phyloP scores from a whole-genome alignment of 2,329 filamentous ascomycete species.

The Sporothrix phasma region DNA sequence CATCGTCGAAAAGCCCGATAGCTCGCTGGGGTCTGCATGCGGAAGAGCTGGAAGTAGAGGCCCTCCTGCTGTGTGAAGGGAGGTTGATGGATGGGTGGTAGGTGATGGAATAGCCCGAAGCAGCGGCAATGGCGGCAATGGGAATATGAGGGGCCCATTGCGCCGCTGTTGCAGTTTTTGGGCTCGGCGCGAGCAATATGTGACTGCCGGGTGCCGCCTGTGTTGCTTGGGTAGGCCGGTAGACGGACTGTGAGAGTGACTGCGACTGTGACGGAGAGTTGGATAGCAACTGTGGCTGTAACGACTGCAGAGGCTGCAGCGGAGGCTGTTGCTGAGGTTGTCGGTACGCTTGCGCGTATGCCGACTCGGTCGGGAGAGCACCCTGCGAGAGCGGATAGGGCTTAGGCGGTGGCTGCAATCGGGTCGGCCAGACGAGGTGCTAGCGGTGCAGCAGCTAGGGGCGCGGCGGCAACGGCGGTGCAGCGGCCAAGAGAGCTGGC shows the following conservation, averaged over 20 bases:
- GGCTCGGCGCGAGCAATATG: conserved; percentile 15
- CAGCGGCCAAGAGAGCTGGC: conserved; percentile 23
- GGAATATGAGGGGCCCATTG: conserved; percentile 29
- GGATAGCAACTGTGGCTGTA: background rate
- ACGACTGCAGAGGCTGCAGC: background rate
- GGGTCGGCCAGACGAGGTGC: background rate
- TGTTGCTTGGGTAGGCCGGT: background rate
- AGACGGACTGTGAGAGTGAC: background rate
- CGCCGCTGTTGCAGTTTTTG: conserved; percentile 17
- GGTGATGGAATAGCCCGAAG: conserved; percentile 22
- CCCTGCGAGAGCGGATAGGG: background rate
- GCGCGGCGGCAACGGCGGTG: conserved; percentile 18
- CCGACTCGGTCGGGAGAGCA: background rate
- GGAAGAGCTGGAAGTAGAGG: conserved; percentile 54
- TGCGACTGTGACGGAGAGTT: background rate
- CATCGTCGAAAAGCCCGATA: conserved; percentile 59
- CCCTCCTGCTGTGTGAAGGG: conserved; percentile 42
- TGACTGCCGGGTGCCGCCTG: conserved; percentile 14
- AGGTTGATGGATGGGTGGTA: conserved; percentile 32
- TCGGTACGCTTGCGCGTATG: background rate
- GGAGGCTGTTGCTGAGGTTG: background rate
- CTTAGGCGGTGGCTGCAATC: background rate
- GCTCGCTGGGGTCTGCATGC: conserved; percentile 48
- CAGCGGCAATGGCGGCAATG: conserved; percentile 19
- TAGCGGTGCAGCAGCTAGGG: background rate